Evolutionary conservation across 192 early-diverging fungal species (phyloP), one percentile per base, ranked within the genome.

Genomic region (Coemansia umbellata): DNA sequence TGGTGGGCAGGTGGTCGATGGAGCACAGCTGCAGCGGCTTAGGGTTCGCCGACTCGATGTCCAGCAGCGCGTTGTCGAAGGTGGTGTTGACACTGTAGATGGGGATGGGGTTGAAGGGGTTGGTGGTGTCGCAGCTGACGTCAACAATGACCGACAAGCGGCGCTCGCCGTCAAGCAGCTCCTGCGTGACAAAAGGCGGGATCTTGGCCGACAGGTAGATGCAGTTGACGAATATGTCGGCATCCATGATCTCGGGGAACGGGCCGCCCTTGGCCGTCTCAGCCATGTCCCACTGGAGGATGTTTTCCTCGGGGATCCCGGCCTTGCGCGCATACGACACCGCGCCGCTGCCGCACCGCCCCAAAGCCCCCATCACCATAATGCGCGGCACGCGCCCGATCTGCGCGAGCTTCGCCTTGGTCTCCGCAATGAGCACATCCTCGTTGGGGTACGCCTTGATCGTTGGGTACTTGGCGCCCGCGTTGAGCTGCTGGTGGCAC

Each of bases 161-260:
- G 45, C 93, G 82, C 31, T 81, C 71, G 42, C 53, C 60, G 54
- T 88, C 84, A 41, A 92, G 71, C 82, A 86, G 81, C 42, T 87
- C 84, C 52, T 80, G 83, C 19, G 91, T 95, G 65, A 98, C 61
- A 68, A 98, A 98, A 26, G 95, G 93, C 47, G 94, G 93, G 55
- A 98, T 98, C 63, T 86, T 81, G 33, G 86, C 70, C 65, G 82
- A 87, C 50, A 98, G 84, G 64, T 98, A 98, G 80, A 98, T 98
- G 81, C 91, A 98, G 84, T 98, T 98, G 87, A 98, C 85, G 79
- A 98, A 98, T 60, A 96, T 89, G 66, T 98, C 93, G 47, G 79
- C 67, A 30, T 85, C 78, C 60, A 90, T 72, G 47, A 98, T 96
- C 72, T 95, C 88, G 30, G 72, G 69, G 81, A 96, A 98, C 41